These are phyloP conservation scores for Sorghum bicolor DNA, from an alignment of 176 grass and related monocot species.

Conservation along the genomic window DNA sequence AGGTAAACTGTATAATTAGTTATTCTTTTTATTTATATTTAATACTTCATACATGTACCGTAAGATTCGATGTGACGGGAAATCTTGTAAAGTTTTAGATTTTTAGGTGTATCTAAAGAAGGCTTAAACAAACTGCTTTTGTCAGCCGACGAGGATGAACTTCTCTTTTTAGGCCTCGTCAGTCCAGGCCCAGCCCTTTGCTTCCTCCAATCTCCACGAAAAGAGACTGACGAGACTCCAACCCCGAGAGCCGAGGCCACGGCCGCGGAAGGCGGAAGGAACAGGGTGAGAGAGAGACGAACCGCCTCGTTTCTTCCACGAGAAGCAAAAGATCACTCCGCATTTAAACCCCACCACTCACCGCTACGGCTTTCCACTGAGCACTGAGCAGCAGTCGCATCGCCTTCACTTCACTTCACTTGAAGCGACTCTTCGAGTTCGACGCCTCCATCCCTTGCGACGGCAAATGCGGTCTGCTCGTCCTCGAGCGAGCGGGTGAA, in stretches of 20 bases:
- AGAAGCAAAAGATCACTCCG: constrained; percentile 15
- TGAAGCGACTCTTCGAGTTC: background rate
- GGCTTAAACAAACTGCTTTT: background rate
- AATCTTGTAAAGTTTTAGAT: too few relatives aligned
- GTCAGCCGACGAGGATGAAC: too few relatives aligned
- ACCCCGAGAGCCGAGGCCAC: background rate
- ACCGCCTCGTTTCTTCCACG: background rate
- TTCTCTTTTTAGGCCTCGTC: background rate
- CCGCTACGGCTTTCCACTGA: background rate
- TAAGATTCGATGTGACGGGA: too few relatives aligned
- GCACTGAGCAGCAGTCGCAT: background rate
- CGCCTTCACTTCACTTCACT: background rate
- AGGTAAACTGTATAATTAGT: too few relatives aligned
- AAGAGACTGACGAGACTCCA: background rate
- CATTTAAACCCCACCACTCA: background rate
- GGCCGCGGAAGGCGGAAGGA: background rate
- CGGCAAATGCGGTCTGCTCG: background rate
- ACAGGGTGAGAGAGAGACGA: background rate
- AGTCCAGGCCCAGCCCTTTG: background rate
- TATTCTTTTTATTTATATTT: too few relatives aligned
- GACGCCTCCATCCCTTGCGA: background rate
- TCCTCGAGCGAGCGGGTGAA: constrained; percentile 1
- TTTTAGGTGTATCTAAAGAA: too few relatives aligned
- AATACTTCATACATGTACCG: too few relatives aligned
- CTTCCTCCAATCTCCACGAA: background rate